These are phyloP conservation scores for Salix caprea DNA, from an alignment of 345 rosid species.

Conservation along the genomic window DNA sequence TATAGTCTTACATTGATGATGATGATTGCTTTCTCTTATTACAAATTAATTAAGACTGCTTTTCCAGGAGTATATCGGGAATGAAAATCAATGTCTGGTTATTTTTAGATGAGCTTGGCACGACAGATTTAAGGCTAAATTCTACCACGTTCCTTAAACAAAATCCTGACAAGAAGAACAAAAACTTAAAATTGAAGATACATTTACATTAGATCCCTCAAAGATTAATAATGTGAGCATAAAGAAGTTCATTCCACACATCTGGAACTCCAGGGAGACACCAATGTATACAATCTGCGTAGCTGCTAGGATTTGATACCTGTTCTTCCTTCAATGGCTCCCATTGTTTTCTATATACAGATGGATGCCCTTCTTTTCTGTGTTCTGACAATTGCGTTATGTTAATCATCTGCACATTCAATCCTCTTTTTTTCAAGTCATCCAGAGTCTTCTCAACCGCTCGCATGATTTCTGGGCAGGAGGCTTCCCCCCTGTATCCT, in stretches of 20 bases:
- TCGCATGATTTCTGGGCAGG: conserved; percentile 52
- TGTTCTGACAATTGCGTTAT: conserved; percentile 72
- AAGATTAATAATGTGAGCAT: conserved; percentile 37
- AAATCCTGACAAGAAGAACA: not conserved
- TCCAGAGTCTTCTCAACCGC: conserved; percentile 42
- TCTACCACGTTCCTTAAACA: not conserved
- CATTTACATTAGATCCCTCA: not conserved
- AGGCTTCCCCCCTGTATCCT: conserved; percentile 48
- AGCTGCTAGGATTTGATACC: conserved; percentile 46
- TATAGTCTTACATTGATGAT: no score
- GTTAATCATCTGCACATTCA: conserved; percentile 55
- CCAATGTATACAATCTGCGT: conserved; percentile 91
- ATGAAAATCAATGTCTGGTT: no score
- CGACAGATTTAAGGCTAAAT: no score
- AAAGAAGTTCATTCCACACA: conserved; percentile 86
- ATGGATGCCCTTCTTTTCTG: conserved; percentile 80
- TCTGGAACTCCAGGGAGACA: conserved; percentile 93
- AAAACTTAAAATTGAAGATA: not conserved
- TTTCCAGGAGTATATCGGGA: no score
- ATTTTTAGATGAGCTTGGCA: no score
- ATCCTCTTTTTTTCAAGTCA: conserved; percentile 41
- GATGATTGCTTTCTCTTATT: no score
- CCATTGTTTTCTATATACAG: conserved; percentile 71
- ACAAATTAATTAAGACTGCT: not conserved
- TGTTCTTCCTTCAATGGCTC: conserved; percentile 48